Conservation (phyloP, 2,329 filamentous ascomycete species). For the Pseudogymnoascus sp. region DNA sequence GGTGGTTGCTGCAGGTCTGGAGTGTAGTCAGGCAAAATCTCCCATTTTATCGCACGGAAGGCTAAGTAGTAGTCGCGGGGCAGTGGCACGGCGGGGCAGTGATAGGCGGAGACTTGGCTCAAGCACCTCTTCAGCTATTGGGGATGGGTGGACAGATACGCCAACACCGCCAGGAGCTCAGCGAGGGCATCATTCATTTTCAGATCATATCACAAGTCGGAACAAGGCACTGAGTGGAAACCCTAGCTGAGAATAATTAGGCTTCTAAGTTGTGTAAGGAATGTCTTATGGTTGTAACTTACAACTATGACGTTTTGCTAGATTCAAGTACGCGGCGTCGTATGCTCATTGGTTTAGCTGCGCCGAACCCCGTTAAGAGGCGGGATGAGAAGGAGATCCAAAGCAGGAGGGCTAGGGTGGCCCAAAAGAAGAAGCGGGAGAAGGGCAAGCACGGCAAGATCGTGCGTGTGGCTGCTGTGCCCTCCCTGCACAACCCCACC, state of each 20-base stretch:
- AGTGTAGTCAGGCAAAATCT: constrained; percentile 10
- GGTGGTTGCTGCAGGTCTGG: constrained; percentile 11
- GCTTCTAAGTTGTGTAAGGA: not conserved
- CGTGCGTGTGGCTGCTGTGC: too few species aligned
- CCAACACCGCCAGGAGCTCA: not conserved
- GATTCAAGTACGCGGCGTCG: not conserved
- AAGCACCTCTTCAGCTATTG: constrained; percentile 2
- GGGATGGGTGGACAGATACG: not conserved
- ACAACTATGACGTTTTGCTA: not conserved
- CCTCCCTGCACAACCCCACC: too few species aligned
- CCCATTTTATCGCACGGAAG: constrained; percentile 6
- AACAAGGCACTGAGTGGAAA: not conserved
- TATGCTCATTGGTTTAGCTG: too few species aligned
- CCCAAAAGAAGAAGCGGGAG: too few species aligned
- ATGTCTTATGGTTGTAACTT: not conserved
- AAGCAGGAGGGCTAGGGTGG: too few species aligned
- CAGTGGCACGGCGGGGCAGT: not conserved
- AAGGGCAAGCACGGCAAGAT: too few species aligned
- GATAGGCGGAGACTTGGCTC: constrained; percentile 2
- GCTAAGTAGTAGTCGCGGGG: not conserved
- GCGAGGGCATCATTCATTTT: not conserved
- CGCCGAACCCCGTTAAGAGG: too few species aligned
- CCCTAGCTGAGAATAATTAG: not conserved
- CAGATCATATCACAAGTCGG: not conserved
- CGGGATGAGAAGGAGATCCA: too few species aligned